These are phyloP conservation scores for Phenoliferia sp. DNA, from an alignment of 1,284 basidiomycete genomes.

Conservation along the genomic window DNA sequence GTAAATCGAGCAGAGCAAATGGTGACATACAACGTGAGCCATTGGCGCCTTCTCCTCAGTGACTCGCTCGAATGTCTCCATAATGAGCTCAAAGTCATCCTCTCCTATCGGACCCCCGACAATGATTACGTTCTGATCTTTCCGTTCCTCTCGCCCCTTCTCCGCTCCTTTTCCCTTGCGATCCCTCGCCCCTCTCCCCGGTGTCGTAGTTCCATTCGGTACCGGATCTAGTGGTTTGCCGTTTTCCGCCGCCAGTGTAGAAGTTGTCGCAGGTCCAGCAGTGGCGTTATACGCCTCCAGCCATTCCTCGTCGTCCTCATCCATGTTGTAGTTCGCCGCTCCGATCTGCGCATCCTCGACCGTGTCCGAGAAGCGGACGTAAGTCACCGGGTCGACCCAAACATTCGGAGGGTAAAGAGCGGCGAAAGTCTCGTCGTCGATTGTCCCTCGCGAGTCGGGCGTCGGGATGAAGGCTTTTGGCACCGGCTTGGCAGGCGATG, in stretches of 20 bases:
- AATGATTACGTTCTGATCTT: conserved; percentile 47
- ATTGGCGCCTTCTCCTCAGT: conserved; percentile 86
- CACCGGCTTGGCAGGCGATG: conserved; percentile 12
- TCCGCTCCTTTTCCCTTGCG: conserved; percentile 32
- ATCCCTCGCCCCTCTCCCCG: conserved; percentile 1
- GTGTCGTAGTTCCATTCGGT: background rate
- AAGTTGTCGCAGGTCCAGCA: conserved; percentile 2
- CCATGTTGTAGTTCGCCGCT: conserved; percentile 80
- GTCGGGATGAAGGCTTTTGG: conserved; percentile 68
- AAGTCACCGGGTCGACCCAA: conserved; percentile 73
- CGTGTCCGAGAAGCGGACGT: conserved; percentile 79
- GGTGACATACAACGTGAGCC: conserved; percentile 73
- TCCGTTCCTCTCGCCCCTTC: conserved; percentile 36
- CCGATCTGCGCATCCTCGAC: conserved; percentile 71
- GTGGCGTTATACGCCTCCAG: conserved; percentile 72
- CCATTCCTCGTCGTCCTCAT: conserved; percentile 94
- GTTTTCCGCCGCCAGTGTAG: background rate
- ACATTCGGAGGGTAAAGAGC: conserved; percentile 59
- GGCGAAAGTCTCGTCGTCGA: conserved; percentile 59
- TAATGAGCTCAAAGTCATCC: conserved; percentile 90
- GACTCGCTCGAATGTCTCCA: conserved; percentile 88
- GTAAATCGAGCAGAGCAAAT: background rate
- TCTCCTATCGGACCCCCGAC: conserved; percentile 60
- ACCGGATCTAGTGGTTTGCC: background rate
- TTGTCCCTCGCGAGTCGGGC: conserved; percentile 78